These are phyloP conservation scores for Desmodesmus armatus DNA, from an alignment of 139 green algal species.

Conservation along the genomic window DNA sequence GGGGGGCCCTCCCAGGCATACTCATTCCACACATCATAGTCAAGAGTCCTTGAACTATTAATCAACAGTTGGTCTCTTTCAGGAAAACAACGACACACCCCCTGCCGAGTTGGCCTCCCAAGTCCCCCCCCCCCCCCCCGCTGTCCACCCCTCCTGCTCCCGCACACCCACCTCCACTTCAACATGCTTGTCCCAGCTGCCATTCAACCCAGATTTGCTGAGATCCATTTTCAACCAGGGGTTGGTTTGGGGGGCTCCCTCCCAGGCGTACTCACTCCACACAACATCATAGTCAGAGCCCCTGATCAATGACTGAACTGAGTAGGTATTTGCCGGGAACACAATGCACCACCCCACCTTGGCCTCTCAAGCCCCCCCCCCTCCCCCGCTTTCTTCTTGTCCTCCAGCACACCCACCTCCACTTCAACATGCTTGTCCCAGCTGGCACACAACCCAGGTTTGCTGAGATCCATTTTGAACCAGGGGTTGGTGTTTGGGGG, in stretches of 20 bases:
- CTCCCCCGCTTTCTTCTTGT: too few species aligned
- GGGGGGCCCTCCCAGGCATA: not conserved
- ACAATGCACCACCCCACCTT: not conserved
- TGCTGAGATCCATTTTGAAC: slow-evolving; percentile 8
- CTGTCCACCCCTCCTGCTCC: too few species aligned
- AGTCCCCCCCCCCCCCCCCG: too few species aligned
- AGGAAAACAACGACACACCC: not conserved
- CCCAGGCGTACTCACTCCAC: not conserved
- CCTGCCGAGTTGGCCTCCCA: not conserved
- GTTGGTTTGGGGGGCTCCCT: not conserved
- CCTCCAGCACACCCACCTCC: too few species aligned
- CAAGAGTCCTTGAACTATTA: not conserved
- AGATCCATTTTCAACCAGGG: not conserved
- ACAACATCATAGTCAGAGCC: not conserved
- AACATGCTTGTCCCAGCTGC: too few species aligned
- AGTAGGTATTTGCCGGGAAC: not conserved
- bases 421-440: slow-evolving; percentile 5
- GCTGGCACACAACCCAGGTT: not conserved
- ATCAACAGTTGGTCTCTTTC: not conserved
- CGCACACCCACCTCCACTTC: too few species aligned
- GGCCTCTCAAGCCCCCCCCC: not conserved
- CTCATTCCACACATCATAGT: not conserved
- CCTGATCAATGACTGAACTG: not conserved
- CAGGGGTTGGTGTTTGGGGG: slow-evolving; percentile 14
- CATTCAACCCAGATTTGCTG: too few species aligned